Conservation (phyloP, 2,329 filamentous ascomycete species). For the Diplodia intermedia region DNA sequence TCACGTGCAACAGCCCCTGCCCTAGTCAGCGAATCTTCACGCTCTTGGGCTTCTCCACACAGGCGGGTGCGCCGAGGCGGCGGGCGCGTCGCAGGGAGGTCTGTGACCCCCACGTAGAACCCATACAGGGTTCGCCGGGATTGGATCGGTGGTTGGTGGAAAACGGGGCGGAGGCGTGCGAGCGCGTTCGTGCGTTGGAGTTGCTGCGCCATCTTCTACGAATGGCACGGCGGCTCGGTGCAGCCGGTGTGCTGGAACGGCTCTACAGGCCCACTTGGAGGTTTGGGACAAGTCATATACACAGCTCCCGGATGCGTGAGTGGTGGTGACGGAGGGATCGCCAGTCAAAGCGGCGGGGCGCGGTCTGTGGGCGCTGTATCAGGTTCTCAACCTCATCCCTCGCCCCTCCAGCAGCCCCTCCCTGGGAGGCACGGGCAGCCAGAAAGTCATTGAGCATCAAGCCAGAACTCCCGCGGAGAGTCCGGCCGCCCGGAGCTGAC, state of each 20-base stretch:
- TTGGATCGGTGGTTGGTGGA: constrained; percentile 25
- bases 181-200: constrained; percentile 19
- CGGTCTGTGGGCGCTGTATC: constrained; percentile 26
- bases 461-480: constrained; percentile 18
- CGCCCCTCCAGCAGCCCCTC: constrained; percentile 28
- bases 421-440: constrained; percentile 26
- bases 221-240: constrained; percentile 29
- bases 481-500: constrained; percentile 14
- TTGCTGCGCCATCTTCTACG: constrained; percentile 23
- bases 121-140: constrained; percentile 12
- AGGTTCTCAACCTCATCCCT: constrained; percentile 29
- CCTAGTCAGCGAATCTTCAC: constrained; percentile 30
- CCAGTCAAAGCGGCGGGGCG: constrained; percentile 30
- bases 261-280: constrained; percentile 25
- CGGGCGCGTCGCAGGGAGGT: constrained; percentile 10
- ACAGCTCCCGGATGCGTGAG: constrained; percentile 28
- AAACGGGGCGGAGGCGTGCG: constrained; percentile 16
- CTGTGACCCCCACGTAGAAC: constrained; percentile 29
- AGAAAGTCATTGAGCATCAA: constrained; percentile 26
- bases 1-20: constrained; percentile 17
- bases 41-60: constrained; percentile 29
- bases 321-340: constrained; percentile 32
- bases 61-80: constrained; percentile 27
- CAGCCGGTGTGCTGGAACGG: constrained; percentile 27
- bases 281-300: constrained; percentile 31